These are phyloP conservation scores for Aspergillus aculeatus DNA, from an alignment of 2,329 filamentous ascomycete genomes.

Conservation along the genomic window DNA sequence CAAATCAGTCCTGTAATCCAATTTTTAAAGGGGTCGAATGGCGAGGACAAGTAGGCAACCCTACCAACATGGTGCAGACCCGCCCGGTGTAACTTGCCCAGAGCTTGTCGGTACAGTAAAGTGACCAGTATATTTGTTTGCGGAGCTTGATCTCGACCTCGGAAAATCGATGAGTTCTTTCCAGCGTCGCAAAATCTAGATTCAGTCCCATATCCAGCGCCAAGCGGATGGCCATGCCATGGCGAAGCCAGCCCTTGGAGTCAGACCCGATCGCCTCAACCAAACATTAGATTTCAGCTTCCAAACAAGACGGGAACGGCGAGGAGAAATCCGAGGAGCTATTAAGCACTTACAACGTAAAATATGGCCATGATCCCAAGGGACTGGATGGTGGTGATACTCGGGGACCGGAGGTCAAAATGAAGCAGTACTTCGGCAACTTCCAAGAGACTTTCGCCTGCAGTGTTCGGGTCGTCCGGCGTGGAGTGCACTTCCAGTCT, in stretches of 20 bases:
- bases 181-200: constrained; percentile 31
- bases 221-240: constrained; percentile 40
- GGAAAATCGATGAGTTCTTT: constrained; percentile 25
- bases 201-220: constrained; percentile 42
- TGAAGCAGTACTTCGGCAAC: constrained; percentile 25
- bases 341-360: constrained; percentile 25
- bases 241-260: constrained; percentile 38
- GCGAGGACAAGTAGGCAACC: too few species aligned
- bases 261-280: constrained; percentile 35
- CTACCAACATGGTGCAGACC: constrained; percentile 38
- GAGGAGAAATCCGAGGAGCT: too few species aligned
- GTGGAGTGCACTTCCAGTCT: constrained; percentile 30
- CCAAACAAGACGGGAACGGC: too few species aligned
- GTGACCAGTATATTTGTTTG: constrained; percentile 39
- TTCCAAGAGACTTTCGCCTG: constrained; percentile 33
- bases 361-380: constrained; percentile 30
- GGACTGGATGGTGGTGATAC: constrained; percentile 40
- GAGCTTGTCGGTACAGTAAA: constrained; percentile 39
- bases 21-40: too few species aligned
- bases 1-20: too few species aligned
- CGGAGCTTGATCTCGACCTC: constrained; percentile 32
- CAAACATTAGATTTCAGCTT: too few species aligned
- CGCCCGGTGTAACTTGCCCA: constrained; percentile 37
- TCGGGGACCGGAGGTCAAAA: constrained; percentile 29
- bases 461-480: constrained; percentile 34